Evolutionary conservation across 345 rosid species (phyloP).

Genomic region (Boechera stricta): DNA sequence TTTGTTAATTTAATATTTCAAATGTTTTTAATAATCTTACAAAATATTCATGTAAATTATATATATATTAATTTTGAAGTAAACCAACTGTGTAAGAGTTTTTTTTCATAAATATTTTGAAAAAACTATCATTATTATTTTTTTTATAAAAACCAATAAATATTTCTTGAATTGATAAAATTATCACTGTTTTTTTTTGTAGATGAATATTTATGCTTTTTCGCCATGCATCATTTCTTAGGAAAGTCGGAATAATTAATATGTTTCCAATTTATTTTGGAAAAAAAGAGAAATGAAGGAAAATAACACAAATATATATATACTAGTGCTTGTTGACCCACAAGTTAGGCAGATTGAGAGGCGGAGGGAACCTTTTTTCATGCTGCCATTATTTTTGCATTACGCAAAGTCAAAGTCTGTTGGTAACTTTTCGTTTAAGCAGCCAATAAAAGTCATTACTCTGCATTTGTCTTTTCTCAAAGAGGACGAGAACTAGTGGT

Average conservation of each 20-base stretch:
- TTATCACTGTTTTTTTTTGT: too few species aligned
- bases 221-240: background rate
- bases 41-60: background rate
- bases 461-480: background rate
- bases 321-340: slow-evolving; percentile 23
- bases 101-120: background rate
- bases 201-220: background rate
- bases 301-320: background rate
- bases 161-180: background rate
- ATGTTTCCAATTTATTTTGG: background rate
- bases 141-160: background rate
- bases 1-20: background rate
- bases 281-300: background rate
- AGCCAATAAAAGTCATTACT: slow-evolving; percentile 17
- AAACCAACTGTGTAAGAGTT: background rate
- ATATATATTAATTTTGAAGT: background rate
- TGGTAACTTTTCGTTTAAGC: slow-evolving; percentile 22
- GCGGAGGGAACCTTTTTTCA: background rate
- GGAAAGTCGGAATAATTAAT: background rate
- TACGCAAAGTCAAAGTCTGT: slow-evolving; percentile 32
- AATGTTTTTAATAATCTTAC: background rate
- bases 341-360: slow-evolving; percentile 33
- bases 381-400: slow-evolving; percentile 41
- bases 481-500: background rate
- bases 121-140: background rate